Percentiles rank a stretch among this genome's conserved stretches.
Evolutionary conservation across 179 eudicot genomes (phyloP).

Genomic region (Beta lomatogona): DNA sequence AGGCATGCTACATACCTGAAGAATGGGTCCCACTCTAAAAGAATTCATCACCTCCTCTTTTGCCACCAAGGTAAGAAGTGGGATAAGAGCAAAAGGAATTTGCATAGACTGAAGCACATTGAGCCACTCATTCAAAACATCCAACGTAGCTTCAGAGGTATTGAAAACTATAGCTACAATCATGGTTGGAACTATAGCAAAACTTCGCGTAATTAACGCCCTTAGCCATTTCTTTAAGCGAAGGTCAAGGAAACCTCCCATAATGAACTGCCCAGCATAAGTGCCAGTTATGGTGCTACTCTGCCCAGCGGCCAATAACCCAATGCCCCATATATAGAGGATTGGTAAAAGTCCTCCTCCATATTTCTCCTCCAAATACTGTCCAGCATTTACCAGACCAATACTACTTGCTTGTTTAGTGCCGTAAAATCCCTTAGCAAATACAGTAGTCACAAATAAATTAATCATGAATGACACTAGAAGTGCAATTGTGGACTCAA

Average conservation of each 20-base stretch:
- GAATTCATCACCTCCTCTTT: constrained; percentile 75
- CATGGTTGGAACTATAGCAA: constrained; percentile 90
- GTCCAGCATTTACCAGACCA: constrained; percentile 76
- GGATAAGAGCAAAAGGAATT: constrained; percentile 89
- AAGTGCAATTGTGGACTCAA: constrained; percentile 60
- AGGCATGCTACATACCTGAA: constrained; percentile 51
- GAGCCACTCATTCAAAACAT: constrained; percentile 86
- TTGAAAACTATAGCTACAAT: constrained; percentile 72
- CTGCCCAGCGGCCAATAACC: constrained; percentile 71
- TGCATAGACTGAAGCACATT: constrained; percentile 91
- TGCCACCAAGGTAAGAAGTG: constrained; percentile 80
- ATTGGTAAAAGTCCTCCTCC: constrained; percentile 72
- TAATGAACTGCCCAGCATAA: constrained; percentile 92
- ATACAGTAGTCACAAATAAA: constrained; percentile 64
- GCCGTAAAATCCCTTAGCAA: constrained; percentile 73
- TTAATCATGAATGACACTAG: constrained; percentile 61
- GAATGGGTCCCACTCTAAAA: constrained; percentile 63
- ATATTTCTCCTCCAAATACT: constrained; percentile 60
- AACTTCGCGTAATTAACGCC: constrained; percentile 82
- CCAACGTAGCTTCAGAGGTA: constrained; percentile 68
- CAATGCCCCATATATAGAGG: constrained; percentile 74
- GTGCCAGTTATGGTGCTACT: constrained; percentile 91
- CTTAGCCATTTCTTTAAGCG: constrained; percentile 80
- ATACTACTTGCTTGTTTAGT: constrained; percentile 51
- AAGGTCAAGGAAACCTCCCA: constrained; percentile 90